Conservation (phyloP, 306 rosid species). For the Potentilla sterilis region DNA sequence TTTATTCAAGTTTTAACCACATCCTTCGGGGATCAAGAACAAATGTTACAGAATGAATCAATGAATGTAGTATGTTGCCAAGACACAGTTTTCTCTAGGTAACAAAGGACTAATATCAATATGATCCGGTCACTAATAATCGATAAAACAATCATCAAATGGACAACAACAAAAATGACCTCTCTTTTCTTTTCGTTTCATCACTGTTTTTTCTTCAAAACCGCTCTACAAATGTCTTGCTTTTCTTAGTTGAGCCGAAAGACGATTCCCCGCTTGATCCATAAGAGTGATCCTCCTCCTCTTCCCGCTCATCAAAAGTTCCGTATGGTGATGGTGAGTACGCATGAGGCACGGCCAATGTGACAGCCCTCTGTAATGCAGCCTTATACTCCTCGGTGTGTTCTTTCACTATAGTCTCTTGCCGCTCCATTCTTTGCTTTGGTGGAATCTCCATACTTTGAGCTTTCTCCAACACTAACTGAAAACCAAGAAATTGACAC, state of each 20-base stretch:
- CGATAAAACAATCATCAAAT: not conserved
- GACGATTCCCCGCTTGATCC: conserved; percentile 54
- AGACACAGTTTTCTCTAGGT: not conserved
- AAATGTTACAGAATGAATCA: not conserved
- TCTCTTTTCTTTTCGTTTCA: conserved; percentile 26
- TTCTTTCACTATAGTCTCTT: conserved; percentile 56
- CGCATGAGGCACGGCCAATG: conserved; percentile 80
- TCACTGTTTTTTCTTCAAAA: not conserved
- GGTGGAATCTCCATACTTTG: conserved; percentile 57
- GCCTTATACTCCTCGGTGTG: conserved; percentile 71
- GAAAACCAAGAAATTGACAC: conserved; percentile 20
- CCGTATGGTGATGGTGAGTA: conserved; percentile 64
- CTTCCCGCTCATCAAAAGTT: conserved; percentile 60
- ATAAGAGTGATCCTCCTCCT: conserved; percentile 33
- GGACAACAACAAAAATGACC: conserved; percentile 19
- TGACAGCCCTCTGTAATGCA: conserved; percentile 84
- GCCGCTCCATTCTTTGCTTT: conserved; percentile 80
- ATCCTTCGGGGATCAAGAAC: not conserved
- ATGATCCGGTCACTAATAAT: not conserved
- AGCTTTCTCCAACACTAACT: conserved; percentile 71
- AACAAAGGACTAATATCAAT: not conserved
- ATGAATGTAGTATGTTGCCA: not conserved
- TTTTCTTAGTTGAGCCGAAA: conserved; percentile 38
- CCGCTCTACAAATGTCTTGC: conserved; percentile 18
- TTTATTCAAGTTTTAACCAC: not conserved